A percentile compares a stretch with the other conserved stretches of the same genome.
Evolutionary conservation across 2,329 filamentous ascomycete species (phyloP).

Genomic region (Colletotrichum brevisporum): DNA sequence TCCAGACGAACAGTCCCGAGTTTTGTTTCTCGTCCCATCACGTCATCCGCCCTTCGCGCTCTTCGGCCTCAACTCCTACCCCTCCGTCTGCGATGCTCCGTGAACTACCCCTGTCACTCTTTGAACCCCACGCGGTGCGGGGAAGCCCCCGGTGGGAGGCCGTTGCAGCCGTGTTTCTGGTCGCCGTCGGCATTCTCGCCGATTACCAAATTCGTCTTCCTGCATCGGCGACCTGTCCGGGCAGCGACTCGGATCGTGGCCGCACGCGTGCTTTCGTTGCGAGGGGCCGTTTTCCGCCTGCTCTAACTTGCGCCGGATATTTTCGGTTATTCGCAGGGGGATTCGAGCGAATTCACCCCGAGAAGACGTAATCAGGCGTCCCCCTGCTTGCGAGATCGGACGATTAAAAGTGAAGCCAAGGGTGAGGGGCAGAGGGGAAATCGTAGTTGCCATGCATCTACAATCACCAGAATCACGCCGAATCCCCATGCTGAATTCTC

Average conservation of each 20-base stretch:
- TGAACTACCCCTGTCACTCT: background rate
- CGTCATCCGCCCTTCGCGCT: background rate
- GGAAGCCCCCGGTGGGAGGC: conserved; percentile 3
- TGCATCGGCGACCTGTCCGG: conserved; percentile 23
- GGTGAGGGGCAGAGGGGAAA: background rate
- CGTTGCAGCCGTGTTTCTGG: background rate
- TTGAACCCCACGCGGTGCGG: conserved; percentile 21
- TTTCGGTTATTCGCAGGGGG: conserved; percentile 10
- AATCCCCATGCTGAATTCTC: background rate
- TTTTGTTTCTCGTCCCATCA: conserved; percentile 16
- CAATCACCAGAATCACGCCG: background rate
- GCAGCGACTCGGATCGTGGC: background rate
- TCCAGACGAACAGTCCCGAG: background rate
- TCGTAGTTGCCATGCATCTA: background rate
- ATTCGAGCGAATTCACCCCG: conserved; percentile 1
- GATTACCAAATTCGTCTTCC: conserved; percentile 6
- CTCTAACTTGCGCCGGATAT: background rate
- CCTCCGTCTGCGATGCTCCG: background rate
- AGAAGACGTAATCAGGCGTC: conserved; percentile 19
- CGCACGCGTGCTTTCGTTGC: background rate
- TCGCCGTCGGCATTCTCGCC: conserved; percentile 30
- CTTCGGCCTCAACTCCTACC: conserved; percentile 13
- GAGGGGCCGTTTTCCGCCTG: background rate
- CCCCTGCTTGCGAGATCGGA: conserved; percentile 30
- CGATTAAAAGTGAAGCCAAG: conserved; percentile 1